Evolutionary conservation across 2,329 filamentous ascomycete species (phyloP), one percentile per base, ranked within the genome.

Genomic region (Pyrenochaeta sp.): DNA sequence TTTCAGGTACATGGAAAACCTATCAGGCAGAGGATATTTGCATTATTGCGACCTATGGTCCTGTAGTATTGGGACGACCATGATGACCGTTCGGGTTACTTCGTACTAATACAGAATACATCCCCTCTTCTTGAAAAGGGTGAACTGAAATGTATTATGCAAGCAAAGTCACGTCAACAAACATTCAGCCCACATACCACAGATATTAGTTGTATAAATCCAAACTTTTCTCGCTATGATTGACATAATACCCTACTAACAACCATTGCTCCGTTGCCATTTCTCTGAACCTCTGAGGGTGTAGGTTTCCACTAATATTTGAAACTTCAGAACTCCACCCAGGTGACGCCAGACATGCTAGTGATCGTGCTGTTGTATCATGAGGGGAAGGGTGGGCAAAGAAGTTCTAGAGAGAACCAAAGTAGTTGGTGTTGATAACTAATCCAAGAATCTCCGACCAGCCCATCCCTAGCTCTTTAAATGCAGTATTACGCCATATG

Each of bases 401-500:
- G 52, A 57, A 40, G 54, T 40, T 40, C 40, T 36, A 47, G 54
- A 56, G 50, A 65, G 59, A 65, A 66, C 64, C 59, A 55, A 58
- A 67, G 61, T 68, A 65, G 59, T 68, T 67, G 61, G 59, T 63
- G 57, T 58, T 47, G 53, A 64, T 63, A 71, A 61, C 65, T 70
- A 69, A 61, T 67, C 55, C 62, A 61, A 64, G 51, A 51, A 63
- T 58, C 47, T 54, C 54, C 57, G 52, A 50, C 57, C 52, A 61
- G 59, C 60, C 58, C 51, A 50, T 59, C 55, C 65, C 62, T 54
- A 52, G 61, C 64, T 66, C 59, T 65, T 64, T 67, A 60, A 63
- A 70, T 71, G 63, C 63, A 72, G 55, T 68, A 67, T 68, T 73
- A 72, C 68, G 68, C 68, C 66, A 59, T 64, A 61, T 59, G 56